Base-by-base conservation (phyloP, 345 rosid species). In the Noccaea bulbosa region DNA sequence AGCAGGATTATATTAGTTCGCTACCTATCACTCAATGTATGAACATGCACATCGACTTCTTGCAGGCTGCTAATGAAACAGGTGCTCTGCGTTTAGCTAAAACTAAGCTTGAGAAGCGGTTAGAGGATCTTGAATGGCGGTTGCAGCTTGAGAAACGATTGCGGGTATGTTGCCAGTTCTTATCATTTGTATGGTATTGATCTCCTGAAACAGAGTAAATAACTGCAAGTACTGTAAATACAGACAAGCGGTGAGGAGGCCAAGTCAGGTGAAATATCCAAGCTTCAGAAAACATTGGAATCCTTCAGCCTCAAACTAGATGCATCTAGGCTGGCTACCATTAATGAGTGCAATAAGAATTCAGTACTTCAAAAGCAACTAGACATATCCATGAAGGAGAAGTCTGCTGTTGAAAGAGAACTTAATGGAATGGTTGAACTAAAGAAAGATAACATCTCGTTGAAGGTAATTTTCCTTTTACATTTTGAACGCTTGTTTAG, bases 11-110 rank as follows among this genome's bases (percentile, higher is more conserved):
- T 60, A 32, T 73, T 32, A 39, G 3, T 68, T 32, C 16, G 40
- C 58, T 34, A 58, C 61, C 49, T 60, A 27, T 60, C 50, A 55
- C 65, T 63, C 63, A 63, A 40, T 55, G 52, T 52, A 40, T 72
- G 56, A 60, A 44, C 61, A 16, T 71, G 59, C 62, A 62, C 44
- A 38, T 58, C 5, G 15, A 15, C 79, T 46, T 67, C 73, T 62
- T 76, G 59, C 86, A 91, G 96, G 93, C 82, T 78, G 97, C 97
- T 75, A 89, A 86, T 82, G 99, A 91, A 85, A 64, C 96, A 10
- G 97, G 99, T 77, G 99, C 97, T 33, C 77, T 91, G 80, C 96
- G 91, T 30, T 72, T 88, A 79, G 99, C 97, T 33, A 94, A 94
- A 84, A 86, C 46, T 83, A 91, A 94, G 76, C 96, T 94, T 77